These are phyloP conservation scores for Cucumis hystrix DNA, from an alignment of 306 rosid species.

Conservation along the genomic window DNA sequence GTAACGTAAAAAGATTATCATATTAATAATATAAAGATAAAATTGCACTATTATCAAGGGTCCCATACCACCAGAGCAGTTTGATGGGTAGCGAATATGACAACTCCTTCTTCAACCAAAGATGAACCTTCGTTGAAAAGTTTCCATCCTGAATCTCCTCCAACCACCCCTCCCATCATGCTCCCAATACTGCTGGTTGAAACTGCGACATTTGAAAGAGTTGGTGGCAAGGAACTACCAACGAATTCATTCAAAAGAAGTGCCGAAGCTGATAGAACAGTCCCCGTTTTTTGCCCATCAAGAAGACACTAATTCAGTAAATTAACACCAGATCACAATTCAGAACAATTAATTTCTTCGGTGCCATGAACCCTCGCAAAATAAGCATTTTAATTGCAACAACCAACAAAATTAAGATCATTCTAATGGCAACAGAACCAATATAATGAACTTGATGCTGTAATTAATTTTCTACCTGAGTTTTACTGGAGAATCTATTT, in stretches of 20 bases:
- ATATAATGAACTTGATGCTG: conserved; percentile 8
- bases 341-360: conserved; percentile 8
- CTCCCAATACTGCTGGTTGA: conserved; percentile 76
- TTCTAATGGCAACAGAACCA: background rate
- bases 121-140: conserved; percentile 91
- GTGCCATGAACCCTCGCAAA: conserved; percentile 2
- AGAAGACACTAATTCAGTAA: conserved; percentile 69
- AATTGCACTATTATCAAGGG: conserved; percentile 33
- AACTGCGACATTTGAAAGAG: conserved; percentile 40
- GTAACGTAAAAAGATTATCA: conserved; percentile 9
- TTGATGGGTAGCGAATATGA: conserved; percentile 88
- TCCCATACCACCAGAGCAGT: conserved; percentile 89
- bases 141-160: conserved; percentile 93
- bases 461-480: conserved; percentile 49
- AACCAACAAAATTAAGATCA: background rate
- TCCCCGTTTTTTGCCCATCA: conserved; percentile 90
- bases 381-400: conserved; percentile 1
- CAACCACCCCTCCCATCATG: conserved; percentile 96
- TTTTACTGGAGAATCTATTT: conserved; percentile 60
- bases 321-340: conserved; percentile 23
- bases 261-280: conserved; percentile 82
- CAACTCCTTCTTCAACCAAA: conserved; percentile 77
- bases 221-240: conserved; percentile 44
- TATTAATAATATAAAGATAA: conserved; percentile 14
- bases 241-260: conserved; percentile 55